A percentile compares a stretch with the other conserved stretches of the same genome.
phyloP scores from a whole-genome alignment of 371 early-diverging fungal species.

The Basidiobolus meristosporus region DNA sequence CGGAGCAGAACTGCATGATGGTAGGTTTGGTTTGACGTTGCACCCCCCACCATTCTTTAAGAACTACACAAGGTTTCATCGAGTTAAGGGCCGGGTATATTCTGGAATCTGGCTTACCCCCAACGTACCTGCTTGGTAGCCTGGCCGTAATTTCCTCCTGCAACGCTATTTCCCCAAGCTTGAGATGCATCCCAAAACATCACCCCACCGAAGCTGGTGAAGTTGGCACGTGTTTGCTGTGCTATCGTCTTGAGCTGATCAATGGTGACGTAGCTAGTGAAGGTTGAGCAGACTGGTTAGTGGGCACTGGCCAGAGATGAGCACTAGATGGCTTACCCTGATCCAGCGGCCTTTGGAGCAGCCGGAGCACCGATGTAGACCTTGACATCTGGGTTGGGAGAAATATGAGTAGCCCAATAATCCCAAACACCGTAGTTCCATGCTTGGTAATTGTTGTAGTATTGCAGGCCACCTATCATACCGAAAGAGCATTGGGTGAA shows the following conservation, averaged over 20 bases:
- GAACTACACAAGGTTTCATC: no score
- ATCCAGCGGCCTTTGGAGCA: slow-evolving; percentile 24
- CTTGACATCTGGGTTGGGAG: slow-evolving; percentile 32
- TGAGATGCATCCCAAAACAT: slow-evolving; percentile 43
- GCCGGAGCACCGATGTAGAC: slow-evolving; percentile 39
- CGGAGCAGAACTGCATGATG: slow-evolving; percentile 3
- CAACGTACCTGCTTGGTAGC: no score
- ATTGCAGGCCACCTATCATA: slow-evolving; percentile 24
- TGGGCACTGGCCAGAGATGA: no score
- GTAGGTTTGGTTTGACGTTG: no score
- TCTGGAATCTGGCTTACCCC: no score
- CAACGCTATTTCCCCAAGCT: background rate
- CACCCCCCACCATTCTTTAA: no score
- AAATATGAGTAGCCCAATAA: slow-evolving; percentile 22
- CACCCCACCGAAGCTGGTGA: slow-evolving; percentile 31
- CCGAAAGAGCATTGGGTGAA: no score
- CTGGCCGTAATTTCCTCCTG: slow-evolving; percentile 1
- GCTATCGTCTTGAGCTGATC: no score
- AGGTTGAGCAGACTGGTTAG: no score
- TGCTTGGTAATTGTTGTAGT: slow-evolving; percentile 7
- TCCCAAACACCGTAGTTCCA: slow-evolving; percentile 43
- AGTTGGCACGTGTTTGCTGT: slow-evolving; percentile 5
- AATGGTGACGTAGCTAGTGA: no score
- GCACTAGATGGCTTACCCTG: no score
- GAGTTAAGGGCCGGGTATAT: no score